These are phyloP conservation scores for Adenanthera pavonina DNA, from an alignment of 306 rosid genomes.

Conservation along the genomic window DNA sequence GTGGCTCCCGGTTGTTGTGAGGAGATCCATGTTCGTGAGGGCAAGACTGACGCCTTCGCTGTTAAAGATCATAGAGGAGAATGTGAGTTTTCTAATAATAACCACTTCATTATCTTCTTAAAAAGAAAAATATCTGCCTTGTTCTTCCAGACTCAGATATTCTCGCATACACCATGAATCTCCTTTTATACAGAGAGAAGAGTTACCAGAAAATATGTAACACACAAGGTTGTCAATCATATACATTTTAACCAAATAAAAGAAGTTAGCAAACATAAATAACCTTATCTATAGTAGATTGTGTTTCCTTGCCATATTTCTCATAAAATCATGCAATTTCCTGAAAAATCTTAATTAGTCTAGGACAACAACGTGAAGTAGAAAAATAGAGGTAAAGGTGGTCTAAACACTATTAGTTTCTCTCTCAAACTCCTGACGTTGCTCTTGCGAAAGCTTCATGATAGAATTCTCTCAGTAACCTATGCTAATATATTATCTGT, in stretches of 20 bases:
- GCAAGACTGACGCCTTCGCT: constrained; percentile 80
- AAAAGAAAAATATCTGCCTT: not conserved
- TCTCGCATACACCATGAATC: not conserved
- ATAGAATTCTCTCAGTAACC: constrained; percentile 4
- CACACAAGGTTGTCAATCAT: not conserved
- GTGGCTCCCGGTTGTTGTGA: constrained; percentile 67
- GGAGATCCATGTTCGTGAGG: constrained; percentile 73
- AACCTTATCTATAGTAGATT: not conserved
- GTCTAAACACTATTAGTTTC: not conserved
- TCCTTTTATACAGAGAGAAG: not conserved
- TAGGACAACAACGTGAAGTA: no score
- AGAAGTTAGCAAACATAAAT: not conserved
- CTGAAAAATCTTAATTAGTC: no score
- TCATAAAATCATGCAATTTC: no score
- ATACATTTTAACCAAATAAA: not conserved
- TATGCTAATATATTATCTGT: constrained; percentile 5
- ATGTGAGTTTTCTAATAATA: constrained; percentile 59
- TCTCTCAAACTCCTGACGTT: not conserved
- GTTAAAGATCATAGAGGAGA: constrained; percentile 97
- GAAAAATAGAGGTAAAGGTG: no score
- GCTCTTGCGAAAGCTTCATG: constrained; percentile 12
- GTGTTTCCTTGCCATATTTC: constrained; percentile 31
- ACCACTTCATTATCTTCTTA: constrained; percentile 2
- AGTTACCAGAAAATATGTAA: constrained; percentile 3
- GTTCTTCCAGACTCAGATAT: not conserved